phyloP scores from a whole-genome alignment of 495 filamentous ascomycete species.

The Jackrogersella minutella region DNA sequence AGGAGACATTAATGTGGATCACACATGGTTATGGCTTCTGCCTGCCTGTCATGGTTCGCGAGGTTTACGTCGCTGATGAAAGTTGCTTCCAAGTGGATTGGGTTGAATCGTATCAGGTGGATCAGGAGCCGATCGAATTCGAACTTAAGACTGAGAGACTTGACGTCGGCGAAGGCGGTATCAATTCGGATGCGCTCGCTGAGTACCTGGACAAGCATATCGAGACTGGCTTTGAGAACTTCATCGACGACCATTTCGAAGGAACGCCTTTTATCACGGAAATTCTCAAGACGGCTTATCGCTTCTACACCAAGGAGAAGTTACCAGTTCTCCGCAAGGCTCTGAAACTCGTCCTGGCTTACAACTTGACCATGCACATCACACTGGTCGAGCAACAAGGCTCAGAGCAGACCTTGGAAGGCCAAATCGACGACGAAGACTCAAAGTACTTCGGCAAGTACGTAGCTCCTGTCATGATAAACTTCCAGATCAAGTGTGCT shows the following conservation, averaged over 20 bases:
- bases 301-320: constrained; percentile 84
- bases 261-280: constrained; percentile 92
- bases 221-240: constrained; percentile 86
- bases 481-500: constrained; percentile 96
- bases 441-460: constrained; percentile 88
- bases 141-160: constrained; percentile 85
- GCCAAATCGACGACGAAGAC: constrained; percentile 77
- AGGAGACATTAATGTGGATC: constrained; percentile 80
- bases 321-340: constrained; percentile 88
- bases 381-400: constrained; percentile 88
- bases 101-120: constrained; percentile 75
- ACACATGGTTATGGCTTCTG: constrained; percentile 91
- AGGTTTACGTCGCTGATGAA: constrained; percentile 89
- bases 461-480: constrained; percentile 94
- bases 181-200: constrained; percentile 75
- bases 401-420: constrained; percentile 77
- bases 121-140: constrained; percentile 75
- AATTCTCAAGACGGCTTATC: constrained; percentile 91
- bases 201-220: constrained; percentile 94
- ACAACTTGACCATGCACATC: constrained; percentile 90
- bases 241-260: constrained; percentile 93
- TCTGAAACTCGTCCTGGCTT: constrained; percentile 87
- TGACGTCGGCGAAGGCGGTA: constrained; percentile 83
- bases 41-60: constrained; percentile 86
- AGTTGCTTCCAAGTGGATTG: constrained; percentile 92